Evolutionary conservation across 2,329 filamentous ascomycete genomes (phyloP).

Genomic region (Fusarium drepaniforme): DNA sequence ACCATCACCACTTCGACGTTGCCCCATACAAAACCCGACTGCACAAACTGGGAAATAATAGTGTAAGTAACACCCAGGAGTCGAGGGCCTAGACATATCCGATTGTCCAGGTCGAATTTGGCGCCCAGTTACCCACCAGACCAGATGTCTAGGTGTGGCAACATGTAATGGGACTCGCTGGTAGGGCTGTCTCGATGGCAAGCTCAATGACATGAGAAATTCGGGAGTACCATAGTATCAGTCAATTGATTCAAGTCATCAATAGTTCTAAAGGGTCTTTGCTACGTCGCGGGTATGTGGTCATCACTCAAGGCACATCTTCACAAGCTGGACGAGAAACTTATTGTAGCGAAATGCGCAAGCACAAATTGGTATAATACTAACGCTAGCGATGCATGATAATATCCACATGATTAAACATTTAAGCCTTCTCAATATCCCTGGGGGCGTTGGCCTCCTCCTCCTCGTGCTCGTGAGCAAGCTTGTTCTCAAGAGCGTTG

Average conservation of each 20-base stretch:
- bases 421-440: conserved; percentile 35
- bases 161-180: neutral
- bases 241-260: neutral
- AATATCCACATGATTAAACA: conserved; percentile 11
- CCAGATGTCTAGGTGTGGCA: neutral
- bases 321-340: neutral
- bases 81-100: neutral
- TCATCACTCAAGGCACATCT: neutral
- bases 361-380: neutral
- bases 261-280: neutral
- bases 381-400: neutral
- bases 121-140: neutral
- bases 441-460: conserved; percentile 24
- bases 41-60: neutral
- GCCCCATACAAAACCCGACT: neutral
- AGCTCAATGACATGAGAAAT: neutral
- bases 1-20: neutral
- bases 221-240: neutral
- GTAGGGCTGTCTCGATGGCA: neutral
- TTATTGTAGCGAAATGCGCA: neutral
- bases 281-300: neutral
- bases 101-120: neutral
- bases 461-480: conserved; percentile 30
- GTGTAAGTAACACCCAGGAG: neutral
- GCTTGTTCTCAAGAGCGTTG: conserved; percentile 48